A percentile compares a stretch with the other conserved stretches of the same genome.
Evolutionary conservation across 306 rosid genomes (phyloP).

Genomic region (Sicyos baderoa): DNA sequence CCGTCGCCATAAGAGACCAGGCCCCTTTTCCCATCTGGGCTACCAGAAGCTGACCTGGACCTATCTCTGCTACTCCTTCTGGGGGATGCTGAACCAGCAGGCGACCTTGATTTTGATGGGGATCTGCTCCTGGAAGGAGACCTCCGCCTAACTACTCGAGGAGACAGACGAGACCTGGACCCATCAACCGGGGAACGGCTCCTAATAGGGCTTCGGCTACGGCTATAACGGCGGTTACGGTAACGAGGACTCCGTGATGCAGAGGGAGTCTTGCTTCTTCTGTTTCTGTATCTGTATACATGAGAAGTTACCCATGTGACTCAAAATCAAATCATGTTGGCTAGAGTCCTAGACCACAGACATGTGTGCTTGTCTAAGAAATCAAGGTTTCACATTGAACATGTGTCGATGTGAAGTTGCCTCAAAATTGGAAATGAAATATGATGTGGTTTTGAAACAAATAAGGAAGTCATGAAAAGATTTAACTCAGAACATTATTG

Average conservation of each 20-base stretch:
- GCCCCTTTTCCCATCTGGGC: slow-evolving; percentile 66
- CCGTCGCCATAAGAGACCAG: slow-evolving; percentile 79
- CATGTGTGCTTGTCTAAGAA: neutral
- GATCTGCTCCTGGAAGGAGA: slow-evolving; percentile 58
- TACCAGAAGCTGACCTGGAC: slow-evolving; percentile 56
- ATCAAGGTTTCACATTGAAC: neutral
- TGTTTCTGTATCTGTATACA: slow-evolving; percentile 58
- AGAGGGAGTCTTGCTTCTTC: slow-evolving; percentile 79
- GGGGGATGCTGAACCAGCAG: slow-evolving; percentile 51
- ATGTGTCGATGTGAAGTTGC: neutral
- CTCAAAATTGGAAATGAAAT: slow-evolving; percentile 4
- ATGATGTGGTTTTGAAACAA: neutral
- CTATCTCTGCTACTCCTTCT: slow-evolving; percentile 32
- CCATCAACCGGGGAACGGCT: slow-evolving; percentile 54
- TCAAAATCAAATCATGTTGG: neutral
- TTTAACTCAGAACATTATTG: neutral
- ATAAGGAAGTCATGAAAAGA: neutral
- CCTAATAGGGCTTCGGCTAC: slow-evolving; percentile 48
- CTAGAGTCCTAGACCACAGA: neutral
- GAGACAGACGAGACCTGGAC: slow-evolving; percentile 41
- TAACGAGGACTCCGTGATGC: slow-evolving; percentile 76
- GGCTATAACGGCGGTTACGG: slow-evolving; percentile 51
- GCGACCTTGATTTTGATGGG: slow-evolving; percentile 48
- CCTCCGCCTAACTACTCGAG: slow-evolving; percentile 37
- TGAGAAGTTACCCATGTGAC: neutral